Base-by-base conservation (phyloP, 1,284 basidiomycete species). In the Porphyrellus sp. region DNA sequence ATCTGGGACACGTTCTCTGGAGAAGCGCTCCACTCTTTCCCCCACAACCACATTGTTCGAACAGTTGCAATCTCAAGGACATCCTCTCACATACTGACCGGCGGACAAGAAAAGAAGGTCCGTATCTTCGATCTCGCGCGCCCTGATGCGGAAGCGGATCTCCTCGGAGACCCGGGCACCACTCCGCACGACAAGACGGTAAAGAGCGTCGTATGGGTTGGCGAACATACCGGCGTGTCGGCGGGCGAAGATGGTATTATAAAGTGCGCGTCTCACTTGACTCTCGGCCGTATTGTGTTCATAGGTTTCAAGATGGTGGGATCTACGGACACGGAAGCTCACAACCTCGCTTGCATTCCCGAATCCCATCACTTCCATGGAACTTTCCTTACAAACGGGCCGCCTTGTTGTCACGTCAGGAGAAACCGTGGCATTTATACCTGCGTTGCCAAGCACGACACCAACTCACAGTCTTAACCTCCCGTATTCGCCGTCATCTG, bases 1-100 rank as follows among this genome's bases (percentile, higher is more conserved):
- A 83, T 99, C 54, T 99, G 97, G 97, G 94, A 99, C 73, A 93
- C 96, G 16, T 95, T 89, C 70, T 86, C 86, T 30, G 97, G 96
- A 54, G 79, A 85, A 24, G 75, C 81, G 34, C 77, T 98, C 30
- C 91, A 98, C 64, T 98, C 94, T 12, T 97, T 98, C 65, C 85
- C 93, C 20, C 96, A 99, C 73, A 91, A 96, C 69, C 97, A 99
- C 73, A 99, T 99, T 69, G 96, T 99, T 60, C 89, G 95, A 59
- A 92, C 89, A 35, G 93, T 98, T 35, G 94, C 94, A 13, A 76
- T 98, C 59, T 87, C 91, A 11, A 81, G 84, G 9, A 72, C 74
- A 42, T 75, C 82, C 12, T 76, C 78, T 4, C 85, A 83, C 68
- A 79, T 94, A 50, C 75, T 96, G 50, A 93, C 91, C n/a, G 95